phyloP scores from a whole-genome alignment of 257 asterid genomes.

The Primulina huaijiensis region DNA sequence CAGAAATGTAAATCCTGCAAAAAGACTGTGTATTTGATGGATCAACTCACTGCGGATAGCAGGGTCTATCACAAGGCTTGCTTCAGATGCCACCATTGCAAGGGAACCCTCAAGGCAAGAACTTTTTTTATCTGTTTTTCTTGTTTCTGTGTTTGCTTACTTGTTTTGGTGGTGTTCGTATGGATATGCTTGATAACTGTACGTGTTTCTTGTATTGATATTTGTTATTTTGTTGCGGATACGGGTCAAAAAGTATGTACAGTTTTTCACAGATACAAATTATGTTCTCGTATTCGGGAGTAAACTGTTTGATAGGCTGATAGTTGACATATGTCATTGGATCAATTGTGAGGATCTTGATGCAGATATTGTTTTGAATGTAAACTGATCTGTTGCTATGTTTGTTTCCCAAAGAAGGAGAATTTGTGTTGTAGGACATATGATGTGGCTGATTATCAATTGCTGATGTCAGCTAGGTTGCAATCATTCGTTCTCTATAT shows the following conservation, averaged over 20 bases:
- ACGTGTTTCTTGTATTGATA: constrained; percentile 14
- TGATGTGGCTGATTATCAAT: neutral
- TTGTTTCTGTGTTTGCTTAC: neutral
- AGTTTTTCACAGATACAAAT: neutral
- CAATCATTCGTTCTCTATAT: neutral
- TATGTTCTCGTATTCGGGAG: neutral
- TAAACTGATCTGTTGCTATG: neutral
- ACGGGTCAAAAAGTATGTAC: neutral
- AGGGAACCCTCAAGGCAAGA: constrained; percentile 66
- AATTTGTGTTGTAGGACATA: too few relatives aligned
- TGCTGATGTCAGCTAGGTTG: neutral
- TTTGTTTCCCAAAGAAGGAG: neutral
- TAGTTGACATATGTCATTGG: neutral
- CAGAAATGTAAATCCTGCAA: constrained; percentile 72
- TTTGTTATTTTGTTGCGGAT: constrained; percentile 23
- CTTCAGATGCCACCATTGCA: constrained; percentile 76
- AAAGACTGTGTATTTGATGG: constrained; percentile 72
- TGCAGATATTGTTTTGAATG: neutral
- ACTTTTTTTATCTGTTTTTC: neutral
- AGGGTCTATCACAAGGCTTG: constrained; percentile 71
- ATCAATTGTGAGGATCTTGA: neutral
- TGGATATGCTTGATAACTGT: neutral
- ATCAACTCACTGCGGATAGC: constrained; percentile 59
- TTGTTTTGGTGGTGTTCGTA: too few relatives aligned
- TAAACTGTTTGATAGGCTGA: neutral